Percentiles rank a stretch among this genome's conserved stretches.
phyloP scores from a whole-genome alignment of 805 yeast genomes.

The Lachancea quebecensis region DNA sequence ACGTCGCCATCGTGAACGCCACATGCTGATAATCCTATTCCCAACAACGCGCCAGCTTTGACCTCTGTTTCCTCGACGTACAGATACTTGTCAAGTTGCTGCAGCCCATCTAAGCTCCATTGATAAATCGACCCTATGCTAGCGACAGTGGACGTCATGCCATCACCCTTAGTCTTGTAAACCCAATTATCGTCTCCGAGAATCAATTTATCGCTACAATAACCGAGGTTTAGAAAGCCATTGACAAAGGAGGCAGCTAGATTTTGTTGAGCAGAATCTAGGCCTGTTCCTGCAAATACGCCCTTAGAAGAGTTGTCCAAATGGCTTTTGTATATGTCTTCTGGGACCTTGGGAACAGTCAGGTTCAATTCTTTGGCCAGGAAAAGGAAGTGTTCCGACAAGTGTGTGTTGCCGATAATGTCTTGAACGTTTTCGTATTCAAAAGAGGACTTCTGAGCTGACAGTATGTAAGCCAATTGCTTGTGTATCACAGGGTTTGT shows the following conservation, averaged over 20 bases:
- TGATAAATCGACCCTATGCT: slow-evolving; percentile 82
- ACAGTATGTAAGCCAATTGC: slow-evolving; percentile 84
- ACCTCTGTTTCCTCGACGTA: slow-evolving; percentile 80
- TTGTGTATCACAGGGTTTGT: slow-evolving; percentile 67
- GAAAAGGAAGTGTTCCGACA: slow-evolving; percentile 73
- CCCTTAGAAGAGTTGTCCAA: slow-evolving; percentile 65
- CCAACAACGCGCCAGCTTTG: slow-evolving; percentile 94
- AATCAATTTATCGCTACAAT: slow-evolving; percentile 74
- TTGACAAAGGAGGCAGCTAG: slow-evolving; percentile 93
- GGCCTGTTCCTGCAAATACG: slow-evolving; percentile 39
- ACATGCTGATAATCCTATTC: slow-evolving; percentile 86
- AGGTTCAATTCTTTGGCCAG: slow-evolving; percentile 82
- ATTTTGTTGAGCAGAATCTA: slow-evolving; percentile 92
- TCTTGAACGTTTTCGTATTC: slow-evolving; percentile 73
- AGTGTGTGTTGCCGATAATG: slow-evolving; percentile 69
- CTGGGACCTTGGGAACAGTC: slow-evolving; percentile 86
- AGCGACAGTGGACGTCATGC: slow-evolving; percentile 89
- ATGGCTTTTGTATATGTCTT: slow-evolving; percentile 88
- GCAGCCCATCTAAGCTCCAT: slow-evolving; percentile 93
- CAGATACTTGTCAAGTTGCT: slow-evolving; percentile 78
- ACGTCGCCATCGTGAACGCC: slow-evolving; percentile 90
- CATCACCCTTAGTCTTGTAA: slow-evolving; percentile 83
- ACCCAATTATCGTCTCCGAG: slow-evolving; percentile 82
- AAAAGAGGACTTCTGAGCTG: slow-evolving; percentile 79
- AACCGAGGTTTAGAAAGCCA: slow-evolving; percentile 86